These are phyloP conservation scores for Fusarium solani-melongenae DNA, from an alignment of 2,329 filamentous ascomycete species.

Conservation along the genomic window DNA sequence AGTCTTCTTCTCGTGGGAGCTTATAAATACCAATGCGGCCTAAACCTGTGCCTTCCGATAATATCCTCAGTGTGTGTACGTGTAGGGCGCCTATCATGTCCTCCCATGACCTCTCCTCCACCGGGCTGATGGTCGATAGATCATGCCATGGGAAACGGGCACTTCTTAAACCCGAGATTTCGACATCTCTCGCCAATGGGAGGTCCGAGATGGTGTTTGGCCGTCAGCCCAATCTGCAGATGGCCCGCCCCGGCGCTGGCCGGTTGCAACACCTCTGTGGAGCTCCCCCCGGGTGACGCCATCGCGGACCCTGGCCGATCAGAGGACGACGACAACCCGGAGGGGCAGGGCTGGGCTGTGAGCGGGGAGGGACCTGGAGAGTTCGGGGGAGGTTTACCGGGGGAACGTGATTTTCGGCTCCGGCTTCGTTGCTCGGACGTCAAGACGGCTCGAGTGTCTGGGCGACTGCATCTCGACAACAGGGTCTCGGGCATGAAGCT, in stretches of 20 bases:
- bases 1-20: background rate
- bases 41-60: background rate
- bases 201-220: background rate
- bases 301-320: constrained; percentile 23
- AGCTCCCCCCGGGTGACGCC: constrained; percentile 33
- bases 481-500: background rate
- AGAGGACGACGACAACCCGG: constrained; percentile 2
- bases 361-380: constrained; percentile 11
- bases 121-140: background rate
- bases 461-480: background rate
- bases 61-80: background rate
- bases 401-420: background rate
- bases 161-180: constrained; percentile 2
- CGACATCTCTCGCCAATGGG: constrained; percentile 14
- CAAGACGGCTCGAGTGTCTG: background rate
- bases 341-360: constrained; percentile 22
- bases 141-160: constrained; percentile 1
- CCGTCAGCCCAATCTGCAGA: background rate
- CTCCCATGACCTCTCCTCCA: background rate
- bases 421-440: background rate
- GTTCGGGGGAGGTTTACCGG: background rate
- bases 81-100: background rate
- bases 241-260: constrained; percentile 29
- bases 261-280: constrained; percentile 22
- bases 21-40: background rate